phyloP scores from a whole-genome alignment of 305 asterid species.

The Vinca major region DNA sequence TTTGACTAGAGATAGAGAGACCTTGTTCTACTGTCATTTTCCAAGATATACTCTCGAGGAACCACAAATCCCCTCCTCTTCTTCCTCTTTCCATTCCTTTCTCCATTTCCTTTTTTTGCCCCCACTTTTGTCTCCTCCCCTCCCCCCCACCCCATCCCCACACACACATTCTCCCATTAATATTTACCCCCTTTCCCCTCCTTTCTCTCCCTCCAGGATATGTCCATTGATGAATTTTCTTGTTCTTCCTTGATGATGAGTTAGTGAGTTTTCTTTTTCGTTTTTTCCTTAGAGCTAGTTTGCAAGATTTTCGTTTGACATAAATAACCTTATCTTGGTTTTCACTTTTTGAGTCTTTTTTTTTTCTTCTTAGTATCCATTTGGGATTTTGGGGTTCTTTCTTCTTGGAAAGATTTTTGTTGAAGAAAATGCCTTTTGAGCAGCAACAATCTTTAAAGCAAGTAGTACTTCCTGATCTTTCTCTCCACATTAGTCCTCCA shows the following conservation, averaged over 20 bases:
- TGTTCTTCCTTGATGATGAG: no score
- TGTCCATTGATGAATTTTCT: no score
- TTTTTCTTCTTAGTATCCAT: constrained; percentile 6
- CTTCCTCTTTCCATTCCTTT: constrained; percentile 30
- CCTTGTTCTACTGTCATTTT: constrained; percentile 64
- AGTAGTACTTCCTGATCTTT: constrained; percentile 61
- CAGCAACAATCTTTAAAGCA: constrained; percentile 29
- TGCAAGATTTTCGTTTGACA: constrained; percentile 5
- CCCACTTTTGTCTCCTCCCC: not conserved
- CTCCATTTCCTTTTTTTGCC: constrained; percentile 17
- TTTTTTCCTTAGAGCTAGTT: not conserved
- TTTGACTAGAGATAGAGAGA: constrained; percentile 41
- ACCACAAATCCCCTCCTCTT: constrained; percentile 18
- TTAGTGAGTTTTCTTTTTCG: no score
- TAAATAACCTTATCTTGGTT: not conserved
- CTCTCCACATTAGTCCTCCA: constrained; percentile 83
- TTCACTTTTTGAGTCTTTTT: not conserved
- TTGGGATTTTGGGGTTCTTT: not conserved
- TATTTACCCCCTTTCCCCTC: not conserved
- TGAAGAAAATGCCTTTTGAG: constrained; percentile 62
- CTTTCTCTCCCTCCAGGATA: not conserved
- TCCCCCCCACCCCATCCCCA: no score
- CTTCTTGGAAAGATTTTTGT: not conserved
- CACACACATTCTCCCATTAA: constrained; percentile 7
- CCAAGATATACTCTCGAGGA: constrained; percentile 77